Evolutionary conservation across 2,329 filamentous ascomycete species (phyloP).

Genomic region (Botrytis porri): DNA sequence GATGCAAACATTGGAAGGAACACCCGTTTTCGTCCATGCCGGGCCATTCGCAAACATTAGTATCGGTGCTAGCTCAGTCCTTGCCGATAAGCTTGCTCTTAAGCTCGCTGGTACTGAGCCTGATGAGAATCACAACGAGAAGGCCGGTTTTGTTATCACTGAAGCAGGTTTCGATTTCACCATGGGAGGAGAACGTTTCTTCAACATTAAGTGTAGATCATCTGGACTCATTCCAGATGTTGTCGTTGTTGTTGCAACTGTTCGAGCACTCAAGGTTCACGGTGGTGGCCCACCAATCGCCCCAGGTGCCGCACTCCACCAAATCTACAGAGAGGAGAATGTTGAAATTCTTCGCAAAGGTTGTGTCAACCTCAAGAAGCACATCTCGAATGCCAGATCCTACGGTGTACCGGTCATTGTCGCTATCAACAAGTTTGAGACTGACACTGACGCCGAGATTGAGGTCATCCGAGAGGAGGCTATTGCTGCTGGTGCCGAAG

Average conservation of each 20-base stretch:
- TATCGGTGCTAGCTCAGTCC: slow-evolving; percentile 92
- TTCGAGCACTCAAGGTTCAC: slow-evolving; percentile 94
- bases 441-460: slow-evolving; percentile 90
- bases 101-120: slow-evolving; percentile 94
- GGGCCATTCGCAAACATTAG: slow-evolving; percentile 98
- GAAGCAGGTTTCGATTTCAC: slow-evolving; percentile 99
- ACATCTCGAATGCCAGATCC: slow-evolving; percentile 82
- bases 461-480: slow-evolving; percentile 86
- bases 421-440: slow-evolving; percentile 94
- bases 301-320: slow-evolving; percentile 77
- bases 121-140: slow-evolving; percentile 78
- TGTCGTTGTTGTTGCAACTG: slow-evolving; percentile 91
- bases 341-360: slow-evolving; percentile 85
- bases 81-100: slow-evolving; percentile 91
- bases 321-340: slow-evolving; percentile 91
- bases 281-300: slow-evolving; percentile 93
- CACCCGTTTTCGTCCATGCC: slow-evolving; percentile 94
- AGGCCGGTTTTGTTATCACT: slow-evolving; percentile 90
- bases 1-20: slow-evolving; percentile 97
- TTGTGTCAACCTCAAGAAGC: slow-evolving; percentile 92
- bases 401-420: slow-evolving; percentile 95
- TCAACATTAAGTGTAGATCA: slow-evolving; percentile 99
- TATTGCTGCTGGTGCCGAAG: slow-evolving; percentile 85
- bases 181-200: slow-evolving; percentile 99
- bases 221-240: slow-evolving; percentile 91